A percentile compares a stretch with the other conserved stretches of the same genome.
These are phyloP conservation scores for Scedosporium dehoogii DNA, from an alignment of 2,329 filamentous ascomycete genomes.

Conservation along the genomic window DNA sequence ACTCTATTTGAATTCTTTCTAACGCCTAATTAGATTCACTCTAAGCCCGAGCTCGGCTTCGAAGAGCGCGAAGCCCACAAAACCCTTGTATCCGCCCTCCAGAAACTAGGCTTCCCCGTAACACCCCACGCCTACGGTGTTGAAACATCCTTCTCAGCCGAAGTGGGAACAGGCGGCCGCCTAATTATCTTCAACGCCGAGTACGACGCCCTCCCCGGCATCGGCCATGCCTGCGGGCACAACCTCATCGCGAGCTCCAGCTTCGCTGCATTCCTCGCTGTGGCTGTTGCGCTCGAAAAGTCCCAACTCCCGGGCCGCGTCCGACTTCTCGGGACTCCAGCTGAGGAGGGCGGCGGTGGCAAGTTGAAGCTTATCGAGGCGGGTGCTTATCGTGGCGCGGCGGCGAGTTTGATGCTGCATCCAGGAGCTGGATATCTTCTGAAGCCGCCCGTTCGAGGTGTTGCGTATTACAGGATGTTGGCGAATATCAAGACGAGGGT, in stretches of 20 bases:
- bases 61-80: constrained; percentile 20
- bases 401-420: constrained; percentile 21
- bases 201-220: constrained; percentile 36
- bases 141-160: constrained; percentile 21
- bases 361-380: constrained; percentile 18
- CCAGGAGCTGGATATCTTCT: constrained; percentile 7
- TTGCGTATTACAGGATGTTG: constrained; percentile 20
- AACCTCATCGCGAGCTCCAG: constrained; percentile 33
- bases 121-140: constrained; percentile 22
- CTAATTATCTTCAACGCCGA: constrained; percentile 25
- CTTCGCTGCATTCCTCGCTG: constrained; percentile 28
- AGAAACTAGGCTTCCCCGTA: constrained; percentile 15
- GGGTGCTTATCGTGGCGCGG: constrained; percentile 19
- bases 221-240: constrained; percentile 36
- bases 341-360: constrained; percentile 32
- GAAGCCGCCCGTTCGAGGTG: constrained; percentile 8
- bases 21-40: constrained; percentile 10
- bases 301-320: constrained; percentile 23
- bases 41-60: constrained; percentile 19
- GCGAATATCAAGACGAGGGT: constrained; percentile 21
- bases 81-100: constrained; percentile 13
- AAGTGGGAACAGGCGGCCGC: constrained; percentile 18
- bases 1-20: neutral
- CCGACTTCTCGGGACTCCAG: constrained; percentile 30
- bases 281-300: constrained; percentile 21